These are phyloP conservation scores for Tilletia caries DNA, from an alignment of 1,284 basidiomycete genomes.

Conservation along the genomic window DNA sequence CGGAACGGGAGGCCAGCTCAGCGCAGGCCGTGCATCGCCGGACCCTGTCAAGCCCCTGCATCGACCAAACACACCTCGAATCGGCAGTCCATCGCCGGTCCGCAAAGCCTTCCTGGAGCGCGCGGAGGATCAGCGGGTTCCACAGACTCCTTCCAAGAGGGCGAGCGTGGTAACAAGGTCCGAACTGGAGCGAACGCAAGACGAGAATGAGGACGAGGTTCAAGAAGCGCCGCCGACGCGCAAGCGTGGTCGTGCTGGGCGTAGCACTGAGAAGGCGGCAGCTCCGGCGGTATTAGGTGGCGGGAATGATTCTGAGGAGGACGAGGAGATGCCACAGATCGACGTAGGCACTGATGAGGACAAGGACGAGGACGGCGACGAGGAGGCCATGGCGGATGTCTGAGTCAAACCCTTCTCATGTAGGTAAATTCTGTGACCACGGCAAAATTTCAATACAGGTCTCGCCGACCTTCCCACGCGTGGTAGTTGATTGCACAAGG, in stretches of 20 bases:
- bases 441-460: too few species aligned
- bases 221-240: too few species aligned
- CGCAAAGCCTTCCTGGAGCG: background rate
- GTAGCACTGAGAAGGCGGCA: too few species aligned
- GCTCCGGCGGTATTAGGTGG: background rate
- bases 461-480: too few species aligned
- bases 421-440: too few species aligned
- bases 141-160: background rate
- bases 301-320: background rate
- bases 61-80: conserved; percentile 6
- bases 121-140: background rate
- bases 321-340: conserved; percentile 9
- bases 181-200: background rate
- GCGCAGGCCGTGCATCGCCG: background rate
- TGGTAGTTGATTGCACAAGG: too few species aligned
- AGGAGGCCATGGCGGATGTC: too few species aligned
- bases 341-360: background rate
- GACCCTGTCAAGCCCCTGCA: conserved; percentile 9
- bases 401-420: too few species aligned
- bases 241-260: too few species aligned
- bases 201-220: background rate
- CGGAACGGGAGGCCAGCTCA: background rate
- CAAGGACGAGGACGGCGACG: background rate
- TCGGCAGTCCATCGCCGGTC: conserved; percentile 6
- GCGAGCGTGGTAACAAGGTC: background rate